A percentile compares a stretch with the other conserved stretches of the same genome.
These are phyloP conservation scores for Psilocybe tampanensis DNA, from an alignment of 768 basidiomycete genomes.

Conservation along the genomic window DNA sequence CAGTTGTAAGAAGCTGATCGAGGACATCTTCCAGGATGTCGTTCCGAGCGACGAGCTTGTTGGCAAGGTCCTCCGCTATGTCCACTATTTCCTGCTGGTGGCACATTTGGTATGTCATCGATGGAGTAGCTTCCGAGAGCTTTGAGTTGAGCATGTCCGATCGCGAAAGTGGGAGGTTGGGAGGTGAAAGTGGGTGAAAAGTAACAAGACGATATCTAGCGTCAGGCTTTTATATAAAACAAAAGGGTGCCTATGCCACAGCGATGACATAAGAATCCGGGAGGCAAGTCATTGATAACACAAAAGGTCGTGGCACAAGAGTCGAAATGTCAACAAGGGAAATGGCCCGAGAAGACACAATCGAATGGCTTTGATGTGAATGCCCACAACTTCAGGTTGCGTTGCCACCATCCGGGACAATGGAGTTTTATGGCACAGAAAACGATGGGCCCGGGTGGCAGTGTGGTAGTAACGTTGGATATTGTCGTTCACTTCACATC, in stretches of 20 bases:
- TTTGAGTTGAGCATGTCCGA: too few relatives aligned
- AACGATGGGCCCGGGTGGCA: too few relatives aligned
- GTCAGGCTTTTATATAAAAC: neutral
- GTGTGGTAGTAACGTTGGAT: too few relatives aligned
- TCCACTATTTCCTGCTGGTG: neutral
- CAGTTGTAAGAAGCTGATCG: constrained; percentile 5
- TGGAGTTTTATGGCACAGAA: too few relatives aligned
- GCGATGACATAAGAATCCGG: neutral
- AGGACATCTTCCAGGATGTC: constrained; percentile 2
- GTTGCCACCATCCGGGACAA: too few relatives aligned
- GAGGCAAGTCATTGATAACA: neutral
- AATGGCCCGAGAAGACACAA: too few relatives aligned
- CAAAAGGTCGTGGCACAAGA: too few relatives aligned
- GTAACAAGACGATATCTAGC: neutral
- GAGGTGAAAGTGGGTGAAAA: neutral
- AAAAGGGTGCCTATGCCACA: neutral
- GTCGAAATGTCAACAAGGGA: neutral
- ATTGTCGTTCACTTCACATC: too few relatives aligned
- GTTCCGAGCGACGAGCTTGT: neutral
- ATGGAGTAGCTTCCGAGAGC: neutral
- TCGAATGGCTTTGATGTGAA: too few relatives aligned
- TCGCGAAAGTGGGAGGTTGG: neutral
- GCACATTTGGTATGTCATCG: constrained; percentile 1
- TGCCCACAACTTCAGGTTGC: too few relatives aligned
- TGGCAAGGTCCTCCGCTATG: neutral